Evolutionary conservation across 2,329 filamentous ascomycete species (phyloP).

Genomic region (Beauveria sp.): DNA sequence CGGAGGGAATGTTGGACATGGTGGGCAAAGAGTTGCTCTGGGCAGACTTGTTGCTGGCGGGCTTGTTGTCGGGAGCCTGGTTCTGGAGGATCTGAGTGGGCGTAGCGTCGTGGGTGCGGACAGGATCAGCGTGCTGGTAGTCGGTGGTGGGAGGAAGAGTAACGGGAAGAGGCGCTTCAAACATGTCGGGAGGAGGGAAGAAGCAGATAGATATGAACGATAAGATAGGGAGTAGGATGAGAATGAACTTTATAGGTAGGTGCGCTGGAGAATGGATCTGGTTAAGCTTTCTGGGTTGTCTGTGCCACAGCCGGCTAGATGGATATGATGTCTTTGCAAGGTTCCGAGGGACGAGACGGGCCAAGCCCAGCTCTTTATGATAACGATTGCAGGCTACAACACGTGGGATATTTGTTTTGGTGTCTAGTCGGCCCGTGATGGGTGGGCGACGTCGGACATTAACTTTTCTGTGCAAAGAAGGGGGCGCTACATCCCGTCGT

Average conservation of each 20-base stretch:
- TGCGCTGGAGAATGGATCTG: neutral
- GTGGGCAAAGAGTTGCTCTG: constrained; percentile 1
- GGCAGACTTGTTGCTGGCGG: constrained; percentile 10
- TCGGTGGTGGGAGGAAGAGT: constrained; percentile 8
- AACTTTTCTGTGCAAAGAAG: neutral
- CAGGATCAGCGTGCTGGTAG: neutral
- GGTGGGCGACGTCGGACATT: constrained; percentile 7
- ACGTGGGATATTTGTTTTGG: neutral
- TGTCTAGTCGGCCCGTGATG: constrained; percentile 6
- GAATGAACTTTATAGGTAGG: constrained; percentile 1
- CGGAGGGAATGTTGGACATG: constrained; percentile 78
- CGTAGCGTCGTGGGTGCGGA: constrained; percentile 5
- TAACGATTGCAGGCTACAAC: neutral
- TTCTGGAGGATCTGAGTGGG: constrained; percentile 8
- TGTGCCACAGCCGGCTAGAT: neutral
- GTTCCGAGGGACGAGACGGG: neutral
- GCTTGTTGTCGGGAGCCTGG: constrained; percentile 8
- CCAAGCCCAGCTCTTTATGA: constrained; percentile 4
- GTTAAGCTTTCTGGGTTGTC: neutral
- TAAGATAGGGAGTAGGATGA: constrained; percentile 1
- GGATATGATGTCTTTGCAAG: neutral
- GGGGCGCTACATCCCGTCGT: neutral
- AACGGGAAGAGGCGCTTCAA: constrained; percentile 4
- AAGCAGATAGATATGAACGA: neutral
- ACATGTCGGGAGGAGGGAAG: neutral